Conservation (phyloP, 805 yeast genomes). For the Cyberlindnera bimundalis region DNA sequence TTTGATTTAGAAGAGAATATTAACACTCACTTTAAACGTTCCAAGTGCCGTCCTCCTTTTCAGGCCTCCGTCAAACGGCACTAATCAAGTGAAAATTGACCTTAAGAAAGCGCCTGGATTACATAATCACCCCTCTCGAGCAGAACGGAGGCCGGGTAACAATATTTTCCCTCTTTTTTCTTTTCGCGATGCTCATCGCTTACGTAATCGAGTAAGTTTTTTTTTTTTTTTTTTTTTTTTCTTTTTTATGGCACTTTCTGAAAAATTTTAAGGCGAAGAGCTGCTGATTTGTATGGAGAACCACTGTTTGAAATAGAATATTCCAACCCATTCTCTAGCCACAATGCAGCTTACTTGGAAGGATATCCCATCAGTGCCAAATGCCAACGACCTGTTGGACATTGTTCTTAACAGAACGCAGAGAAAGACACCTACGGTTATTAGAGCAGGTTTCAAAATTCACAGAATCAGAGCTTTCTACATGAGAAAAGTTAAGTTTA, state of each 20-base stretch:
- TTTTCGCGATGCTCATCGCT: slow-evolving; percentile 20
- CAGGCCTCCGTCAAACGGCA: no score
- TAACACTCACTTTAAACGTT: no score
- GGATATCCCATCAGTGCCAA: slow-evolving; percentile 94
- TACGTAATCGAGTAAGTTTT: slow-evolving; percentile 4
- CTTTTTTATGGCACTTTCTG: slow-evolving; percentile 3
- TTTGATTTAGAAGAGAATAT: no score
- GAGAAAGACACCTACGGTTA: slow-evolving; percentile 98
- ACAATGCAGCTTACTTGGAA: slow-evolving; percentile 97
- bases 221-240: slow-evolving; percentile 6
- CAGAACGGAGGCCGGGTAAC: no score
- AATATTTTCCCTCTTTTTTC: no score
- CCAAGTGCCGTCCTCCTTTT: no score
- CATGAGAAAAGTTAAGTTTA: slow-evolving; percentile 96
- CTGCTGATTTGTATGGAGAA: not conserved
- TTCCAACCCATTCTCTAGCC: no score
- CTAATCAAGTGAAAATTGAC: no score
- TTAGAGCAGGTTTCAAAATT: slow-evolving; percentile 93
- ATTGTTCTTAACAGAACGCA: slow-evolving; percentile 96
- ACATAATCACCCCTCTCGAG: no score
- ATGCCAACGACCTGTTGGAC: slow-evolving; percentile 89
- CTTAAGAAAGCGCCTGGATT: not conserved
- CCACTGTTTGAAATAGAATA: no score
- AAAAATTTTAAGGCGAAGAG: slow-evolving; percentile 10
- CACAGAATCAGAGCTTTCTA: slow-evolving; percentile 95